Percentiles rank a stretch among this genome's conserved stretches.
phyloP scores from a whole-genome alignment of 192 early-diverging fungal species.

The Allomyces javanicus region DNA sequence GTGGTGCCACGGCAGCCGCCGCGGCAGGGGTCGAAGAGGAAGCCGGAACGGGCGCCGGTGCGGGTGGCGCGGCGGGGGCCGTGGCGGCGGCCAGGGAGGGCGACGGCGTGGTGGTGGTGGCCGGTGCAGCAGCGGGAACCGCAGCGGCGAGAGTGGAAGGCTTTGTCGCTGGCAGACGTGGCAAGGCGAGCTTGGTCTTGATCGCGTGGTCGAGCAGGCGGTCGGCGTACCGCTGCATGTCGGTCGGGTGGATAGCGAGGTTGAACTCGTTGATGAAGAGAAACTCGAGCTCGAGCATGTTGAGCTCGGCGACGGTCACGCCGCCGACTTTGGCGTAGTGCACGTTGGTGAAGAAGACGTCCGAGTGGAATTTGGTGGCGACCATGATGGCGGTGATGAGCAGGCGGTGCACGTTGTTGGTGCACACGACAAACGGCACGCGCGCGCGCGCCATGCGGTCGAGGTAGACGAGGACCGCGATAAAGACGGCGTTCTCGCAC shows the following conservation, averaged over 20 bases:
- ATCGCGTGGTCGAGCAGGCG: slow-evolving; percentile 26
- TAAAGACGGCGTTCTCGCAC: slow-evolving; percentile 76
- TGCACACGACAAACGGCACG: slow-evolving; percentile 53
- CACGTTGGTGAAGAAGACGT: slow-evolving; percentile 85
- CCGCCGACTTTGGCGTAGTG: slow-evolving; percentile 82
- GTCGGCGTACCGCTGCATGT: slow-evolving; percentile 63
- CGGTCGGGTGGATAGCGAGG: slow-evolving; percentile 49
- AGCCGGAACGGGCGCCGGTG: no score
- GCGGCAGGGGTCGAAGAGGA: no score
- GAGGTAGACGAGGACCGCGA: slow-evolving; percentile 72
- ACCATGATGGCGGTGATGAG: slow-evolving; percentile 77
- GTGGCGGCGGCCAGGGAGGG: no score
- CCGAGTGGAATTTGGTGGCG: slow-evolving; percentile 73
- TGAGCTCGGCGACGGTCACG: slow-evolving; percentile 71
- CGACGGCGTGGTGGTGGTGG: no score
- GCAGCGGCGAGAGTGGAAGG: no score
- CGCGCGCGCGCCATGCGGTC: slow-evolving; percentile 54
- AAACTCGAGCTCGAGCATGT: slow-evolving; percentile 80
- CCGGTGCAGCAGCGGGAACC: no score
- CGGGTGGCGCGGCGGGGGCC: no score
- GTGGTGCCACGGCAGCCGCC: no score
- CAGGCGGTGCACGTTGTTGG: slow-evolving; percentile 79
- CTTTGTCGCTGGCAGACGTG: no score
- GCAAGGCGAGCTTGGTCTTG: no score
- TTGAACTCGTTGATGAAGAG: slow-evolving; percentile 68